Conservation (phyloP, 768 basidiomycete genomes). For the Gelatoporia subvermispora region DNA sequence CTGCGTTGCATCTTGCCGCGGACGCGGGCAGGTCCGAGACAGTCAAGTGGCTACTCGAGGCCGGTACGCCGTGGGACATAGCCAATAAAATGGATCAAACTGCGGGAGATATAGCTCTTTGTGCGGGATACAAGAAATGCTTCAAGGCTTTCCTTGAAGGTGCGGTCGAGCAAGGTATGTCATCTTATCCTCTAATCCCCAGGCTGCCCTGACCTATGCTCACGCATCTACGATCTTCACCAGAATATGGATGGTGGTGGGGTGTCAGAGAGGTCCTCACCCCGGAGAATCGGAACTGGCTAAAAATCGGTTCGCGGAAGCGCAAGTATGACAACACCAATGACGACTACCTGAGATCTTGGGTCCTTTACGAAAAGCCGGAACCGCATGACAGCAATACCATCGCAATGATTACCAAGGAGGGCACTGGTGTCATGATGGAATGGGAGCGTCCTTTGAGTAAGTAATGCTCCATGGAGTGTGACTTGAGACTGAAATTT, state of each 20-base stretch:
- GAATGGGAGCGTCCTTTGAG: slow-evolving; percentile 6
- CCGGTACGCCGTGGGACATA: background rate
- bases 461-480: background rate
- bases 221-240: no score
- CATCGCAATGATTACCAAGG: background rate
- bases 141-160: background rate
- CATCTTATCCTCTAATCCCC: no score
- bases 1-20: slow-evolving; percentile 1
- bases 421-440: slow-evolving; percentile 4
- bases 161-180: background rate
- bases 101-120: background rate
- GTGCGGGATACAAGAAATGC: background rate
- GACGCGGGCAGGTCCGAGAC: background rate
- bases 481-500: background rate
- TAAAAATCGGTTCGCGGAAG: background rate
- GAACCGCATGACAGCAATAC: background rate
- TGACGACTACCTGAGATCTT: background rate
- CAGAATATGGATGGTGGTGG: no score
- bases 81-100: background rate
- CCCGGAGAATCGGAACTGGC: background rate
- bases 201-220: no score
- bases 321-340: background rate
- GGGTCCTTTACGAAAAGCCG: background rate
- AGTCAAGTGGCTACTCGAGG: background rate
- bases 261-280: no score